These are phyloP conservation scores for Fonsecaea erecta DNA, from an alignment of 2,329 filamentous ascomycete genomes.

Conservation along the genomic window DNA sequence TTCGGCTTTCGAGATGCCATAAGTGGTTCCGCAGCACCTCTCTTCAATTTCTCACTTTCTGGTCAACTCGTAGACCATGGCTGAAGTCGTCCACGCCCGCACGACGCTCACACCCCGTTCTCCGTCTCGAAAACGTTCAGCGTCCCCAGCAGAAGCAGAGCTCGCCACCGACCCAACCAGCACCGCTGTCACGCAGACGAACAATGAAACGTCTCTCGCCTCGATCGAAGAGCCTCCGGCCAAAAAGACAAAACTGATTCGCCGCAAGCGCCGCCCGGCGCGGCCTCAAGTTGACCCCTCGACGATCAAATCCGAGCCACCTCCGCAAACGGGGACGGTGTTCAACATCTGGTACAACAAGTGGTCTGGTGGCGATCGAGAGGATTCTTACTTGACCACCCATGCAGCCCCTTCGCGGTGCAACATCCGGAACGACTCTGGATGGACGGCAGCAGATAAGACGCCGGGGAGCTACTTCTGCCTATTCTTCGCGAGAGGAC, in stretches of 20 bases:
- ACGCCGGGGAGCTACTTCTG: slow-evolving; percentile 87
- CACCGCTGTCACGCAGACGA: slow-evolving; percentile 32
- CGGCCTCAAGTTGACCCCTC: slow-evolving; percentile 87
- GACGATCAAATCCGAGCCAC: slow-evolving; percentile 76
- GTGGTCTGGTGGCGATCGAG: slow-evolving; percentile 92
- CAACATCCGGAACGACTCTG: slow-evolving; percentile 78
- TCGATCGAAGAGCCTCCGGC: slow-evolving; percentile 36
- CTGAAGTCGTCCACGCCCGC: slow-evolving; percentile 34
- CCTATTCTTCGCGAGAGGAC: slow-evolving; percentile 82
- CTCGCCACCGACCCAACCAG: slow-evolving; percentile 17
- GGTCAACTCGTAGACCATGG: slow-evolving; percentile 19
- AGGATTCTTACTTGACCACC: slow-evolving; percentile 86
- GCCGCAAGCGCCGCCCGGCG: slow-evolving; percentile 87
- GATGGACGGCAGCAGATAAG: slow-evolving; percentile 78
- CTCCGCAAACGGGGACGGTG: slow-evolving; percentile 85
- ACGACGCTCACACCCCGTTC: slow-evolving; percentile 26
- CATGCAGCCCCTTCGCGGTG: slow-evolving; percentile 82
- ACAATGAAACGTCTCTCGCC: slow-evolving; percentile 26
- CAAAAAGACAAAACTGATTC: slow-evolving; percentile 84
- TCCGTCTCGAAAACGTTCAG: slow-evolving; percentile 37
- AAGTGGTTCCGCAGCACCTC: not conserved
- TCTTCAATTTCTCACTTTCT: not conserved
- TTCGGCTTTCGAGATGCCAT: not conserved
- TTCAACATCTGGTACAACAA: slow-evolving; percentile 99
- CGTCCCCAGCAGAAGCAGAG: slow-evolving; percentile 26